These are phyloP conservation scores for Chenopodium suecicum DNA, from an alignment of 148 eudicot genomes.

Conservation along the genomic window DNA sequence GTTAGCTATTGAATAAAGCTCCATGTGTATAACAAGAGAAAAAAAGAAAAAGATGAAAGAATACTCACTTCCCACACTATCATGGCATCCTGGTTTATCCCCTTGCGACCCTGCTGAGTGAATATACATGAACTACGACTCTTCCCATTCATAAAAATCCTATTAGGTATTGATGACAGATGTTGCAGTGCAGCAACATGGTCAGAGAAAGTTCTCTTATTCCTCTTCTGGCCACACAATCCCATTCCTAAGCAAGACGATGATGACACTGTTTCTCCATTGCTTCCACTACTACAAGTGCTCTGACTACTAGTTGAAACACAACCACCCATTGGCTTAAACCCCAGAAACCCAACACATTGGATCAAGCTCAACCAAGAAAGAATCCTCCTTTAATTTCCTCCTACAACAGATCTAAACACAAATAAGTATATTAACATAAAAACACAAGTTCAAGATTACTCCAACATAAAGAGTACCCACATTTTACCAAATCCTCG, in stretches of 20 bases:
- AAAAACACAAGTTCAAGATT: slow-evolving; percentile 14
- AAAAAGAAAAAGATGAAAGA: neutral
- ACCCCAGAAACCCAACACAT: slow-evolving; percentile 39
- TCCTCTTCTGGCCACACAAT: slow-evolving; percentile 54
- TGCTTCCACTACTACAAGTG: slow-evolving; percentile 60
- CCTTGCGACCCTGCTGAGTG: slow-evolving; percentile 99
- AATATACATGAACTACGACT: slow-evolving; percentile 83
- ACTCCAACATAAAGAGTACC: slow-evolving; percentile 24
- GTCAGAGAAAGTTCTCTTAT: slow-evolving; percentile 71
- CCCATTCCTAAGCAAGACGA: slow-evolving; percentile 54
- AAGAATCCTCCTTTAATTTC: slow-evolving; percentile 18
- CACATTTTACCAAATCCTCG: slow-evolving; percentile 5
- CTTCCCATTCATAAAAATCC: slow-evolving; percentile 76
- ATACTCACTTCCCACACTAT: slow-evolving; percentile 96
- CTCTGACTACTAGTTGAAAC: slow-evolving; percentile 69
- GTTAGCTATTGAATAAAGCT: slow-evolving; percentile 7
- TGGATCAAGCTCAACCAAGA: slow-evolving; percentile 21
- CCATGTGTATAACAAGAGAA: neutral
- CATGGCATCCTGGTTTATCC: slow-evolving; percentile 99
- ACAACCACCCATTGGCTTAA: slow-evolving; percentile 86
- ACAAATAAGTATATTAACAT: slow-evolving; percentile 1
- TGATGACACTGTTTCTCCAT: slow-evolving; percentile 54
- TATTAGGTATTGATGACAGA: slow-evolving; percentile 72
- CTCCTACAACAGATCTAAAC: slow-evolving; percentile 31
- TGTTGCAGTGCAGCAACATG: slow-evolving; percentile 60